phyloP scores from a whole-genome alignment of 2,329 filamentous ascomycete genomes.

The Blastomyces parvus region DNA sequence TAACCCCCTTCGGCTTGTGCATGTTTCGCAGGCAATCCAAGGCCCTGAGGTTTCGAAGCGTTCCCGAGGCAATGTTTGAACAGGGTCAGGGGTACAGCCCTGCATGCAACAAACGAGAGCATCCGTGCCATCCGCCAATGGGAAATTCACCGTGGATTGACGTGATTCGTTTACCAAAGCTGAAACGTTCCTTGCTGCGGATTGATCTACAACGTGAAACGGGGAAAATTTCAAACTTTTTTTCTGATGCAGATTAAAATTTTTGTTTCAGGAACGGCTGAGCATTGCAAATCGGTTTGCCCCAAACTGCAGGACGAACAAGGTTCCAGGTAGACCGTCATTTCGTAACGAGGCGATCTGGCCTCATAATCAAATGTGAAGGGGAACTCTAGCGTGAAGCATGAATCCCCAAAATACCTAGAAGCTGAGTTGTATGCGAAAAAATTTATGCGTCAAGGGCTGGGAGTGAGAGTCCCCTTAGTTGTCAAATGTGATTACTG shows the following conservation, averaged over 20 bases:
- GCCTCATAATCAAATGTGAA: not conserved
- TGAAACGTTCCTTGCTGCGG: not conserved
- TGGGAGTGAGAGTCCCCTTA: not conserved
- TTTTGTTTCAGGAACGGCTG: not conserved
- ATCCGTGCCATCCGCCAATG: not conserved
- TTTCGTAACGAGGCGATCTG: not conserved
- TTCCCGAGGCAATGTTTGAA: not conserved
- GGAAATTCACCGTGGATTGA: not conserved
- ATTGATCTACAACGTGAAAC: slow-evolving; percentile 4
- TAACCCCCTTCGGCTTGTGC: not conserved
- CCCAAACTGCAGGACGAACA: not conserved
- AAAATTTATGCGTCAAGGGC: not conserved
- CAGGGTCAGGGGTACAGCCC: not conserved
- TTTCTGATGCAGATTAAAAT: not conserved
- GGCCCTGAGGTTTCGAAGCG: not conserved
- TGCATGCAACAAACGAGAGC: not conserved
- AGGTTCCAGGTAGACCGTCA: not conserved
- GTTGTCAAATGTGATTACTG: not conserved
- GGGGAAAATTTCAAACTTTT: not conserved
- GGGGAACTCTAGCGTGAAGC: not conserved
- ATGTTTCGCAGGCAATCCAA: too few species aligned
- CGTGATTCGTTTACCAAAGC: not conserved
- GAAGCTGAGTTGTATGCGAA: not conserved
- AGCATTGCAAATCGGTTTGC: not conserved
- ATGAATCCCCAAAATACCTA: not conserved